Evolutionary conservation across 306 rosid species (phyloP).

Genomic region (Lagenaria siceraria): DNA sequence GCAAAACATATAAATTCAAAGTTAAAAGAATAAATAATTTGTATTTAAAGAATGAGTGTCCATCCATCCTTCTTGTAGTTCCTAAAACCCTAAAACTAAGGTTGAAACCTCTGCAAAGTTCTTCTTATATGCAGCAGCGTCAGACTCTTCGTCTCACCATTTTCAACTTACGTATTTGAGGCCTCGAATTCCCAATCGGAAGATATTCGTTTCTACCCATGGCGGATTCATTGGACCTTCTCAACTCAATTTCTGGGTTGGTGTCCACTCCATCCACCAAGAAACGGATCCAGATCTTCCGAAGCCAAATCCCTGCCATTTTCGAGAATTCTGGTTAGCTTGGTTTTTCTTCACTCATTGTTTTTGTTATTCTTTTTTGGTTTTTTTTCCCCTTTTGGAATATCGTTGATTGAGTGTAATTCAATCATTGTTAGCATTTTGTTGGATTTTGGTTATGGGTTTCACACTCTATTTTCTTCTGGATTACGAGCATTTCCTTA

Average conservation of each 20-base stretch:
- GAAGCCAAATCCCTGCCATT: slow-evolving; percentile 46
- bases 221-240: slow-evolving; percentile 55
- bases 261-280: slow-evolving; percentile 59
- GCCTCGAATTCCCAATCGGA: slow-evolving; percentile 10
- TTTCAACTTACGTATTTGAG: background rate
- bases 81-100: slow-evolving; percentile 29
- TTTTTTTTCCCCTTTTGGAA: background rate
- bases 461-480: no score
- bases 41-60: background rate
- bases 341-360: background rate
- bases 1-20: background rate
- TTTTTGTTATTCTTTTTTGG: background rate
- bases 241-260: slow-evolving; percentile 36
- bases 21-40: background rate
- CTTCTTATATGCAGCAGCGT: background rate
- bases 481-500: no score
- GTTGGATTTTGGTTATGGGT: background rate
- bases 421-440: background rate
- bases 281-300: slow-evolving; percentile 61
- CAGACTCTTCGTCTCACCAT: background rate
- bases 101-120: background rate
- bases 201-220: slow-evolving; percentile 28
- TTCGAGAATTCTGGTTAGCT: slow-evolving; percentile 38
- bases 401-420: background rate
- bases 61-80: background rate